Conservation (phyloP, 768 basidiomycete genomes). For the Suillus tomentosus region DNA sequence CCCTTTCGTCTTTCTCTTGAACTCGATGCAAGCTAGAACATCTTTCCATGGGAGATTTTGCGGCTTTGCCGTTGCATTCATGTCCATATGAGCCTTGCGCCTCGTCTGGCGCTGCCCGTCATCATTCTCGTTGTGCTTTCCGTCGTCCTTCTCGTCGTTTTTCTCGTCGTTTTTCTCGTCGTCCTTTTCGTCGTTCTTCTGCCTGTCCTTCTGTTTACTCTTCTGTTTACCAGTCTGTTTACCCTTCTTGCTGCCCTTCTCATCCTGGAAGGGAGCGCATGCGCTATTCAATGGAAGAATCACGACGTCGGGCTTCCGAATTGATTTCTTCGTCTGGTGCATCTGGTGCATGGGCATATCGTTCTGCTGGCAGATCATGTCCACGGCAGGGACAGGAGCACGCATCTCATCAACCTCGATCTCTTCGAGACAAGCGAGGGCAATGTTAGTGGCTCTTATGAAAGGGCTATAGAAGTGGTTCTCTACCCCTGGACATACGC, state of each 20-base stretch:
- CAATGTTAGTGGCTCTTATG: not conserved
- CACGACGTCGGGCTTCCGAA: slow-evolving; percentile 6
- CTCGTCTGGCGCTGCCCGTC: no score
- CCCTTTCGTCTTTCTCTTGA: not conserved
- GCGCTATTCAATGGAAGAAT: not conserved
- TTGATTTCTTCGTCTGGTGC: not conserved
- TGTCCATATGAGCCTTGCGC: not conserved
- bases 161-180: no score
- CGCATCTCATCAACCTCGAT: not conserved
- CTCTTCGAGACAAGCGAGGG: slow-evolving; percentile 3
- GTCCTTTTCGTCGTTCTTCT: no score
- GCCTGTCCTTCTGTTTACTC: not conserved
- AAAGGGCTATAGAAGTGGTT: not conserved
- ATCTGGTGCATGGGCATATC: not conserved
- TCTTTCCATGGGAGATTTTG: not conserved
- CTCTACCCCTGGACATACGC: not conserved
- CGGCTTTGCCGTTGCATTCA: not conserved
- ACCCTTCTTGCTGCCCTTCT: not conserved
- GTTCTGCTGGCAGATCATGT: not conserved
- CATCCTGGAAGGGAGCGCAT: not conserved
- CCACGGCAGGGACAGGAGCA: not conserved
- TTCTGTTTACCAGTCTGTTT: no score
- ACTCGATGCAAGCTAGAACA: not conserved
- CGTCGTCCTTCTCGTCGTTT: not conserved
- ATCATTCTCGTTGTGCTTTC: no score